A percentile compares a stretch with the other conserved stretches of the same genome.
phyloP scores from a whole-genome alignment of 495 filamentous ascomycete genomes.

The Hypoxylon subgilvum region DNA sequence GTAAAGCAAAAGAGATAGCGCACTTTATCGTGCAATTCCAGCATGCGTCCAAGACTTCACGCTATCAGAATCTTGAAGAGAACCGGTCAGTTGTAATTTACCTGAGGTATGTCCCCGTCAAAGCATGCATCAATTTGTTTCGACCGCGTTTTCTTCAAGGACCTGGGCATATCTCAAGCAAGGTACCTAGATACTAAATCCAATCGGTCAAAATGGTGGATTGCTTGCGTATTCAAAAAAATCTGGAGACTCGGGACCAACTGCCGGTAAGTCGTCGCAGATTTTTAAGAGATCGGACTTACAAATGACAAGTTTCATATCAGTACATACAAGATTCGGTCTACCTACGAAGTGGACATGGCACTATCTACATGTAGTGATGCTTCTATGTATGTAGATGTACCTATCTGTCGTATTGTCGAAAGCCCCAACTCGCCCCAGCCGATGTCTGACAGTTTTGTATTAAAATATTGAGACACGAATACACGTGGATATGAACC shows the following conservation, averaged over 20 bases:
- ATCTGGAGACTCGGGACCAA: constrained; percentile 19
- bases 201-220: constrained; percentile 7
- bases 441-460: constrained; percentile 5
- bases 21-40: too few relatives aligned
- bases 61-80: constrained; percentile 4
- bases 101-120: constrained; percentile 16
- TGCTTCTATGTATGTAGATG: too few relatives aligned
- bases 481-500: constrained; percentile 33
- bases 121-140: constrained; percentile 14
- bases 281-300: constrained; percentile 20
- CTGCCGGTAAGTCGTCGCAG: constrained; percentile 20
- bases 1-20: constrained; percentile 17
- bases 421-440: constrained; percentile 9
- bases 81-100: constrained; percentile 8
- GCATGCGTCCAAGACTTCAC: constrained; percentile 13
- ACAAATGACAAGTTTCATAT: too few relatives aligned
- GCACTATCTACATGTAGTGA: too few relatives aligned
- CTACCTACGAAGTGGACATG: too few relatives aligned
- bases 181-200: constrained; percentile 25
- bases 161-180: constrained; percentile 14
- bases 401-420: constrained; percentile 8
- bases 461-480: constrained; percentile 18
- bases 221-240: constrained; percentile 6
- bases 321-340: too few relatives aligned
- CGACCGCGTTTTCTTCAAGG: constrained; percentile 13